phyloP scores from a whole-genome alignment of 495 filamentous ascomycete species.

The Daldinia decipiens region DNA sequence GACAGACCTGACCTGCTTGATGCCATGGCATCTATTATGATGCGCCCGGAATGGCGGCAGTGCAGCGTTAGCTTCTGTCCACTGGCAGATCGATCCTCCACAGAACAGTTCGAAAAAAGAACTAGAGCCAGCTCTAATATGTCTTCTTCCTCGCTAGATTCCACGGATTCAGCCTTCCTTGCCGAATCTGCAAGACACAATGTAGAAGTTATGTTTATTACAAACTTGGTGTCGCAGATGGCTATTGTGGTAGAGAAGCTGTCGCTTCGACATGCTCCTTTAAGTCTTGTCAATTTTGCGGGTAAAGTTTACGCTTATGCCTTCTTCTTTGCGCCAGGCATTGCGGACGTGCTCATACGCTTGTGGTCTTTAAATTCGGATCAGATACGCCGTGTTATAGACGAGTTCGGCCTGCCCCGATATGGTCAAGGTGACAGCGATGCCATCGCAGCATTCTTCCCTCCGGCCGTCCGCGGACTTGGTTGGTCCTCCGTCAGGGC shows the following conservation, averaged over 20 bases:
- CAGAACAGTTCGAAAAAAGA: slow-evolving; percentile 52
- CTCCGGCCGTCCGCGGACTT: slow-evolving; percentile 72
- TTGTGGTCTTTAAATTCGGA: slow-evolving; percentile 79
- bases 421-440: slow-evolving; percentile 60
- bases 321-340: slow-evolving; percentile 92
- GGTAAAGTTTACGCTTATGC: slow-evolving; percentile 95
- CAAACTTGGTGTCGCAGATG: slow-evolving; percentile 89
- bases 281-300: slow-evolving; percentile 90
- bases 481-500: slow-evolving; percentile 74
- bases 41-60: slow-evolving; percentile 88
- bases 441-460: slow-evolving; percentile 76
- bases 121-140: slow-evolving; percentile 57
- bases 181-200: slow-evolving; percentile 94
- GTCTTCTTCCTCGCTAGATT: slow-evolving; percentile 67
- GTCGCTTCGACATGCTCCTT: slow-evolving; percentile 88
- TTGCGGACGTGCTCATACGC: slow-evolving; percentile 85
- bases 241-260: slow-evolving; percentile 90
- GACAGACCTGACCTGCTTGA: slow-evolving; percentile 87
- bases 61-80: slow-evolving; percentile 72
- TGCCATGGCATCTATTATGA: slow-evolving; percentile 85
- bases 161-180: slow-evolving; percentile 78
- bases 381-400: slow-evolving; percentile 73
- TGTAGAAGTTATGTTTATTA: slow-evolving; percentile 87
- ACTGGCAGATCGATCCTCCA: slow-evolving; percentile 59
- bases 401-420: slow-evolving; percentile 67